Evolutionary conservation across 1,284 basidiomycete species (phyloP).

Genomic region (Tremellales sp.): DNA sequence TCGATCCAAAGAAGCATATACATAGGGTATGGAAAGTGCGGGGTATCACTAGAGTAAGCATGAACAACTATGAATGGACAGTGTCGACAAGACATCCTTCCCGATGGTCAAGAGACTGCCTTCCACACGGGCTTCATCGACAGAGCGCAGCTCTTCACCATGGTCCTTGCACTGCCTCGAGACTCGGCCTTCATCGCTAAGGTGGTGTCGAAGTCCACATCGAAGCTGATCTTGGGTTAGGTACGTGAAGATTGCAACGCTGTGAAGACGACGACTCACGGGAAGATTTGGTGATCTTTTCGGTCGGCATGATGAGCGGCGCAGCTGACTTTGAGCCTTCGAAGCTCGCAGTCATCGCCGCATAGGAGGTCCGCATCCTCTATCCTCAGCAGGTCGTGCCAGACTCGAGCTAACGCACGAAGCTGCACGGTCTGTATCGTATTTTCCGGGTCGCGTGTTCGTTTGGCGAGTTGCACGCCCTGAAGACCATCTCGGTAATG

Average conservation of each 20-base stretch:
- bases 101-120: too few relatives aligned
- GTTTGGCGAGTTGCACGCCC: too few relatives aligned
- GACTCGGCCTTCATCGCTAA: slow-evolving; percentile 26
- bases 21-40: too few relatives aligned
- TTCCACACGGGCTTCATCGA: not conserved
- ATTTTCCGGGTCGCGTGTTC: too few relatives aligned
- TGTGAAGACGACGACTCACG: slow-evolving; percentile 11
- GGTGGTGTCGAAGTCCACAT: slow-evolving; percentile 29
- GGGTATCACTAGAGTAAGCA: too few relatives aligned
- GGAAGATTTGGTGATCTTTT: slow-evolving; percentile 10
- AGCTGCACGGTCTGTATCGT: too few relatives aligned
- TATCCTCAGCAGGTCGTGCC: slow-evolving; percentile 10
- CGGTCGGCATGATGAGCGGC: slow-evolving; percentile 3
- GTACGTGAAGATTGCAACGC: slow-evolving; percentile 2
- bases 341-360: slow-evolving; percentile 6
- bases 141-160: not conserved
- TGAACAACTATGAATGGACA: too few relatives aligned
- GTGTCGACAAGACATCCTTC: too few relatives aligned
- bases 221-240: slow-evolving; percentile 27
- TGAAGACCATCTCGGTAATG: too few relatives aligned
- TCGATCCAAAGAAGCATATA: too few relatives aligned
- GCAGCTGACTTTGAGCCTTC: slow-evolving; percentile 20
- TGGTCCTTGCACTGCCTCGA: not conserved
- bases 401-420: slow-evolving; percentile 23
- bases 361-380: slow-evolving; percentile 9